Percentiles rank a stretch among this genome's conserved stretches.
Evolutionary conservation across 371 early-diverging fungal species (phyloP).

Genomic region (Circinella umbellata): DNA sequence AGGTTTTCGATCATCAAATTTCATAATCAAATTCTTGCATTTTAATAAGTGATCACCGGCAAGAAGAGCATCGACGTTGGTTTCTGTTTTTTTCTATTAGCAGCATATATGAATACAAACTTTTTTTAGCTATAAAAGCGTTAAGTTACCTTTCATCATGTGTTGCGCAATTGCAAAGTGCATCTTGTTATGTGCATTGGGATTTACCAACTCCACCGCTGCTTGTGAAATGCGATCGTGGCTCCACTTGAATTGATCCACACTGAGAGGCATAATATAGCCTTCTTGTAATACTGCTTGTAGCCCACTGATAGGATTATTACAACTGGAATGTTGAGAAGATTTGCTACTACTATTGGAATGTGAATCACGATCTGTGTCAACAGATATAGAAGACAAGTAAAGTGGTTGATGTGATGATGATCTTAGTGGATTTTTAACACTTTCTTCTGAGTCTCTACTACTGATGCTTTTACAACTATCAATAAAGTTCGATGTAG

Average conservation of each 20-base stretch:
- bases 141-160: slow-evolving; percentile 24
- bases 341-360: not conserved
- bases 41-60: slow-evolving; percentile 48
- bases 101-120: too few species aligned
- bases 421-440: not conserved
- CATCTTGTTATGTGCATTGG: slow-evolving; percentile 34
- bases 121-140: not conserved
- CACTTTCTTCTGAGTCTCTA: not conserved
- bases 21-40: slow-evolving; percentile 27
- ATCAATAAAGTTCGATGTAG: not conserved
- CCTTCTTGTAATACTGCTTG: slow-evolving; percentile 53
- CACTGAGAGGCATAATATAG: slow-evolving; percentile 43
- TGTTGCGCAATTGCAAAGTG: slow-evolving; percentile 42
- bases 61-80: slow-evolving; percentile 27
- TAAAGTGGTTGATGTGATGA: not conserved
- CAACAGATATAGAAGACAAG: not conserved
- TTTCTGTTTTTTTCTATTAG: not conserved
- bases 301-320: slow-evolving; percentile 43
- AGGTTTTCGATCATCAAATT: slow-evolving; percentile 22
- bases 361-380: not conserved
- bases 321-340: not conserved
- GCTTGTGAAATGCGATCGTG: slow-evolving; percentile 54
- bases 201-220: slow-evolving; percentile 44
- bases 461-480: not conserved
- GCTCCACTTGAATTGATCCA: slow-evolving; percentile 49